Evolutionary conservation across 2,329 filamentous ascomycete species (phyloP), one percentile per base, ranked within the genome.

Genomic region (Diaporthe australafricana): DNA sequence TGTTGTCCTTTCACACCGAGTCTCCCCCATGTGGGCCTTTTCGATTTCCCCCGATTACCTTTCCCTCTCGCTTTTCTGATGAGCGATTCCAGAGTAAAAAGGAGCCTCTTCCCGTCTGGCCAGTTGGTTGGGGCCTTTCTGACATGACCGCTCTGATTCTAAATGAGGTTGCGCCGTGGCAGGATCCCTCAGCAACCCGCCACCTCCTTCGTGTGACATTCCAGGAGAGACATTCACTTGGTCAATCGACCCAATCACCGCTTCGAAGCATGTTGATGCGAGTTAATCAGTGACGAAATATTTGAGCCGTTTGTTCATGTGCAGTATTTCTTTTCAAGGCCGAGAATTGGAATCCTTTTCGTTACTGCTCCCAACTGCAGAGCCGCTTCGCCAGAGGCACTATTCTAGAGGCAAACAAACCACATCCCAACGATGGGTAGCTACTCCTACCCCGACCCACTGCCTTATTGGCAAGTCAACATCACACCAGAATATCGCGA

Each of bases 381-480:
- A 65, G 45, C 14, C 45, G 52, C 52, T 35, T 14, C 38, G 30
- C 56, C 17, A 45, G 16, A 72, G 45, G 8, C 5, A 48, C 4
- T 14, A 6, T 16, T 32, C 25, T 1, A 47, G n/a, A 40, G 25
- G 52, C 52, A 42, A 11, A 30, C 52, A 42, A 11, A 30, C 12
- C 45, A 47, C 35, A 32, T n/a, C 20, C 20, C 30, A 68, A 68
- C 30, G 8, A 86, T 86, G 84, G 83, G 84, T 47, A 81, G 77
- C 71, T 72, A 73, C 17, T 62, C 63, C 30, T 47, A 72, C 22
- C 50, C 65, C n/a, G 25, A 53, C 9, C 45, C 73, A 32, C 66
- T 84, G 76, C 91, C 92, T 0, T 97, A 92, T 84, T 98, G 95
- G 95, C 92, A 96, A 74, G 87, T 93, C 81, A 98, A 98, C 80